phyloP scores from a whole-genome alignment of 257 asterid genomes.

The Salvia splendens region DNA sequence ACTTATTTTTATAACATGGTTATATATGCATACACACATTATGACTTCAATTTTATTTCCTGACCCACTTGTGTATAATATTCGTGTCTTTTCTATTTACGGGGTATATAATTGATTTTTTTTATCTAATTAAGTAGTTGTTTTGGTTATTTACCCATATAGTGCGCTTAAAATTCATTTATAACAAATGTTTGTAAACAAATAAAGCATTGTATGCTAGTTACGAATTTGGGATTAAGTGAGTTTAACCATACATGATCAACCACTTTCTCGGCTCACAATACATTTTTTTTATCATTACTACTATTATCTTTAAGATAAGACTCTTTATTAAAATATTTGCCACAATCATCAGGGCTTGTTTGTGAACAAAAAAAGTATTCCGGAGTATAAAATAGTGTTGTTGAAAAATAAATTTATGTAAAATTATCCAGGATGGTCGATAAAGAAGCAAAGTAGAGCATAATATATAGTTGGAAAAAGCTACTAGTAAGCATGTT shows the following conservation, averaged over 20 bases:
- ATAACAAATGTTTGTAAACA: not conserved
- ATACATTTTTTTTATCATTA: too few species aligned
- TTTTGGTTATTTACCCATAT: too few species aligned
- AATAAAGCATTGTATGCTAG: not conserved
- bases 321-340: too few species aligned
- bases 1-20: conserved; percentile 22
- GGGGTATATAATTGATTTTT: too few species aligned
- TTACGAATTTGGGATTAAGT: conserved; percentile 9
- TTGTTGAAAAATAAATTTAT: not conserved
- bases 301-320: too few species aligned
- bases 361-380: not conserved
- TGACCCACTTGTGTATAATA: conserved; percentile 13
- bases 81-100: not conserved
- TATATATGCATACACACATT: conserved; percentile 22
- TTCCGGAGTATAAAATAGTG: not conserved
- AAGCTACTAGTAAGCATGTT: conserved; percentile 25
- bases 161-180: too few species aligned
- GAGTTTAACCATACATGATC: not conserved
- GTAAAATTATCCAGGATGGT: not conserved
- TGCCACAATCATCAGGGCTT: too few species aligned
- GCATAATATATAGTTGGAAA: conserved; percentile 25
- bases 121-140: too few species aligned
- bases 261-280: too few species aligned
- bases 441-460: not conserved
- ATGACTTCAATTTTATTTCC: conserved; percentile 5